Evolutionary conservation across 78 protist species (phyloP).

Genomic region (Pelomyxa schiedti): DNA sequence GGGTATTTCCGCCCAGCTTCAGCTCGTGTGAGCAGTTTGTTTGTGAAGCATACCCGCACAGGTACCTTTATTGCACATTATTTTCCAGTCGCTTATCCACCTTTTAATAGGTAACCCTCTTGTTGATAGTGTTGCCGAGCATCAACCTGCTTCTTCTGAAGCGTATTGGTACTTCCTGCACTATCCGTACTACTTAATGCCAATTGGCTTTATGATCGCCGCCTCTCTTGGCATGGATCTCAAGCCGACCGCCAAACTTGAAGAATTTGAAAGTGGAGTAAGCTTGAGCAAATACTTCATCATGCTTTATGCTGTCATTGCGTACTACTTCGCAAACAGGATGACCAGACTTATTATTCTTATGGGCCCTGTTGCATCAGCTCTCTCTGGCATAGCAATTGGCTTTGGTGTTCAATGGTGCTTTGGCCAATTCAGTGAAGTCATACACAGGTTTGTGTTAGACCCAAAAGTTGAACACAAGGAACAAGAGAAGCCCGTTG

Average conservation of each 20-base stretch:
- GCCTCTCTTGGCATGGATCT: not conserved
- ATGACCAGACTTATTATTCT: not conserved
- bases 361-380: not conserved
- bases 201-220: too few relatives aligned
- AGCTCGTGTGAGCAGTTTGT: not conserved
- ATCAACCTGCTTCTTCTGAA: not conserved
- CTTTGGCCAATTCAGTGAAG: not conserved
- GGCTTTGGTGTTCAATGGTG: not conserved
- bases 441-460: too few relatives aligned
- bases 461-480: too few relatives aligned
- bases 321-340: slow-evolving; percentile 12
- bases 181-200: not conserved
- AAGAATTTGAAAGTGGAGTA: not conserved
- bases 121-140: not conserved
- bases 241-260: not conserved
- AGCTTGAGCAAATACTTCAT: slow-evolving; percentile 5
- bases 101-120: not conserved
- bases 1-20: not conserved
- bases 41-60: not conserved
- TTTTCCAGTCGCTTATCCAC: not conserved
- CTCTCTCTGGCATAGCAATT: not conserved
- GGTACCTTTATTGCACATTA: not conserved
- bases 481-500: too few relatives aligned
- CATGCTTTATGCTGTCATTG: slow-evolving; percentile 12
- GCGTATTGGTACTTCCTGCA: not conserved